Percentiles rank a stretch among this genome's conserved stretches.
Conservation (phyloP, 1,284 basidiomycete genomes). For the Cryptococcus wingfieldii region DNA sequence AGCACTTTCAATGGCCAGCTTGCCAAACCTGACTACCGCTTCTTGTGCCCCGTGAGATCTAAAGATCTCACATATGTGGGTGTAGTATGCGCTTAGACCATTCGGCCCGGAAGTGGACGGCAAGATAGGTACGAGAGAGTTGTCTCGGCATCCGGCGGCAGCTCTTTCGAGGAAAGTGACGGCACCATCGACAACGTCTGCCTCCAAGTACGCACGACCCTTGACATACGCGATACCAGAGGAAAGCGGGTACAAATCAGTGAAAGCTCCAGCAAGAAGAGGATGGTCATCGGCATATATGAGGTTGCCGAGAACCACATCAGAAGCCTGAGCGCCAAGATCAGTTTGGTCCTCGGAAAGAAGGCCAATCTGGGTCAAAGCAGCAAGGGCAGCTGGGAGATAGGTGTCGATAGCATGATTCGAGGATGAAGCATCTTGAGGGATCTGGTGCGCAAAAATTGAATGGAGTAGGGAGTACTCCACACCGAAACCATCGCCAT, state of each 20-base stretch:
- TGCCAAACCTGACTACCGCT: conserved; percentile 68
- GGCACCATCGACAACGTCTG: conserved; percentile 71
- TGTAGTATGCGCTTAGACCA: conserved; percentile 68
- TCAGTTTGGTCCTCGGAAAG: conserved; percentile 19
- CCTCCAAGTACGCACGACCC: conserved; percentile 63
- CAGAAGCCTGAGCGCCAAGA: conserved; percentile 42
- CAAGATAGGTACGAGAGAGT: conserved; percentile 56
- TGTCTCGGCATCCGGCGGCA: conserved; percentile 60
- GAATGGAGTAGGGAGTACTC: conserved; percentile 68
- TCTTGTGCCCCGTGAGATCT: conserved; percentile 57
- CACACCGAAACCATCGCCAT: conserved; percentile 40
- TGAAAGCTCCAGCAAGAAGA: conserved; percentile 60
- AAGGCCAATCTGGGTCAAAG: conserved; percentile 21
- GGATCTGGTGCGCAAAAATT: conserved; percentile 53
- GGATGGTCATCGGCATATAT: conserved; percentile 64
- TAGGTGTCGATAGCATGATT: conserved; percentile 62
- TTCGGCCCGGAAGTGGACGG: conserved; percentile 58
- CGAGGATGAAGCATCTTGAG: conserved; percentile 46
- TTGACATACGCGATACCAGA: conserved; percentile 70
- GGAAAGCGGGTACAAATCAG: conserved; percentile 69
- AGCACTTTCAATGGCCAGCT: conserved; percentile 57
- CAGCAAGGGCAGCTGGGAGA: conserved; percentile 55
- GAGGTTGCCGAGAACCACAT: conserved; percentile 66
- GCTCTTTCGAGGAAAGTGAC: conserved; percentile 66
- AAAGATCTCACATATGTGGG: conserved; percentile 70